Percentiles rank a stretch among this genome's conserved stretches.
Conservation (phyloP, 371 early-diverging fungal genomes). For the Mucor irregularis region DNA sequence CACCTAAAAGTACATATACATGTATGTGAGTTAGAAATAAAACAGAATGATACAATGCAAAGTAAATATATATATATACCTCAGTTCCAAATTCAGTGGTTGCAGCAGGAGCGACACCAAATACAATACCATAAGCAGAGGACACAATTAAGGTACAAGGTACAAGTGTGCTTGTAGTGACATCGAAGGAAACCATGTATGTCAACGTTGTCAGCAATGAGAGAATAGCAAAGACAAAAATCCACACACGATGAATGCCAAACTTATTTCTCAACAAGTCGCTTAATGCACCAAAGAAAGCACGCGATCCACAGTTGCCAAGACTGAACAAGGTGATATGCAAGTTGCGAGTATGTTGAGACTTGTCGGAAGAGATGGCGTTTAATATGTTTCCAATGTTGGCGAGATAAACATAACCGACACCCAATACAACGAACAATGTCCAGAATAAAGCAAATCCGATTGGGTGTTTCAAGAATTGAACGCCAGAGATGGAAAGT, state of each 20-base stretch:
- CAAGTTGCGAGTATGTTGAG: constrained; percentile 36
- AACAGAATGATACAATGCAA: too few species aligned
- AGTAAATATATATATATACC: constrained; percentile 5
- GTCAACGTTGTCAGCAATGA: constrained; percentile 19
- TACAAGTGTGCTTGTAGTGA: constrained; percentile 5
- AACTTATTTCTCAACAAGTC: constrained; percentile 40
- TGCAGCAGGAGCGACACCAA: constrained; percentile 28
- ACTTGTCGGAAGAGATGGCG: constrained; percentile 17
- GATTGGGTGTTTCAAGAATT: constrained; percentile 34
- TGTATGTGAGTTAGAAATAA: too few species aligned
- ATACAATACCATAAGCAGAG: constrained; percentile 27
- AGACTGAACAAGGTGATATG: constrained; percentile 47
- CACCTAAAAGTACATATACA: constrained; percentile 20
- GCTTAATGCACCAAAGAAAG: constrained; percentile 41
- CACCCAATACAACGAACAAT: constrained; percentile 37
- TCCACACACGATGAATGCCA: constrained; percentile 45
- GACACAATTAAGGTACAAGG: constrained; percentile 27
- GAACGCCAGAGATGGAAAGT: constrained; percentile 21
- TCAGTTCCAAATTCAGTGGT: constrained; percentile 28
- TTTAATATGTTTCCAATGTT: constrained; percentile 41
- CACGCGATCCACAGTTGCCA: constrained; percentile 48
- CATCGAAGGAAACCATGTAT: constrained; percentile 18
- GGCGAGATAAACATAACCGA: constrained; percentile 49
- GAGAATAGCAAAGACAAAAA: constrained; percentile 31
- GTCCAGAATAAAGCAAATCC: constrained; percentile 39